These are phyloP conservation scores for Pyricularia sp. DNA, from an alignment of 2,329 filamentous ascomycete genomes.

Conservation along the genomic window DNA sequence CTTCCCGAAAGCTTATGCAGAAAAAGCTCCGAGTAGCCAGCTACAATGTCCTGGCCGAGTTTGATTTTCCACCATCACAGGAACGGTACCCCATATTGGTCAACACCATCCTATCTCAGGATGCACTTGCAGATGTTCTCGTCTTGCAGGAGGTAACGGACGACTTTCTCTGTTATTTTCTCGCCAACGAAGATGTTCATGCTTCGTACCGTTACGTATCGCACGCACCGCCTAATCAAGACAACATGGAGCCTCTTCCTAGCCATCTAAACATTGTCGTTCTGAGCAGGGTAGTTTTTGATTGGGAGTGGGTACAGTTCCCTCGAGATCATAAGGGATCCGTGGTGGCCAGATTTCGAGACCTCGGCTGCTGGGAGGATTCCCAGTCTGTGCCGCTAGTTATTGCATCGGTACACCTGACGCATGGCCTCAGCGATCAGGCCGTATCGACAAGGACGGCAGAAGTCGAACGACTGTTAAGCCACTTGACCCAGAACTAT, in stretches of 20 bases:
- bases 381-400: slow-evolving; percentile 28
- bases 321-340: slow-evolving; percentile 48
- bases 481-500: slow-evolving; percentile 32
- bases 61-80: slow-evolving; percentile 32
- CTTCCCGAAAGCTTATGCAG: neutral
- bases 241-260: slow-evolving; percentile 43
- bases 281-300: slow-evolving; percentile 45
- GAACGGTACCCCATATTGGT: slow-evolving; percentile 32
- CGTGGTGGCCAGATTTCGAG: slow-evolving; percentile 33
- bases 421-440: slow-evolving; percentile 48
- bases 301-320: slow-evolving; percentile 45
- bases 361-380: slow-evolving; percentile 18
- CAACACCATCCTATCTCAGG: slow-evolving; percentile 30
- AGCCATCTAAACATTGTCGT: slow-evolving; percentile 53
- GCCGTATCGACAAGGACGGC: slow-evolving; percentile 45
- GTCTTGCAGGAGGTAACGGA: slow-evolving; percentile 58
- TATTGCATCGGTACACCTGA: slow-evolving; percentile 52
- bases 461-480: slow-evolving; percentile 42
- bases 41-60: slow-evolving; percentile 45
- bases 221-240: slow-evolving; percentile 44
- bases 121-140: slow-evolving; percentile 35
- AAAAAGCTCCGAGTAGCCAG: slow-evolving; percentile 28
- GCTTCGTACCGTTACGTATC: slow-evolving; percentile 44
- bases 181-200: slow-evolving; percentile 34
- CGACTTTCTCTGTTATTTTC: slow-evolving; percentile 47